Conservation (phyloP, 1,284 basidiomycete genomes). For the Phellopilus nigrolimitatus region DNA sequence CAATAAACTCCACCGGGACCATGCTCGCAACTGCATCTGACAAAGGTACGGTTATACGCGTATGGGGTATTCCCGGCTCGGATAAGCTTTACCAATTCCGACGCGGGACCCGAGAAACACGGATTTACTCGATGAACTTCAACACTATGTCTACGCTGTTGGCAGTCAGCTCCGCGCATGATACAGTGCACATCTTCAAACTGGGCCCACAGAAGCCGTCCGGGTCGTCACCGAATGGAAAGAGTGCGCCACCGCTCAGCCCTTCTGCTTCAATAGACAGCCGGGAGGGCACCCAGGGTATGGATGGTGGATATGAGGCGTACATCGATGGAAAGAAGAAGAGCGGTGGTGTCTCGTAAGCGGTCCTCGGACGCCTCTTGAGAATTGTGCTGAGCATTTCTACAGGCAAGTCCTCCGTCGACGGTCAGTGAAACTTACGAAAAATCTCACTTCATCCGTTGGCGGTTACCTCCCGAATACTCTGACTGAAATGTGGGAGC, state of each 20-base stretch:
- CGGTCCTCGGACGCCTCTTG: slow-evolving; percentile 13
- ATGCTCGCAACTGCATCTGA: slow-evolving; percentile 92
- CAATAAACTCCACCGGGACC: slow-evolving; percentile 85
- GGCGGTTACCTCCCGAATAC: slow-evolving; percentile 90
- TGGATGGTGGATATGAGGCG: slow-evolving; percentile 73
- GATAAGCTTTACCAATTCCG: slow-evolving; percentile 96
- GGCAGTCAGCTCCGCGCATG: slow-evolving; percentile 88
- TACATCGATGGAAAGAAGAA: slow-evolving; percentile 70
- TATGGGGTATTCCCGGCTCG: slow-evolving; percentile 87
- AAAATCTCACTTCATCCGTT: slow-evolving; percentile 75
- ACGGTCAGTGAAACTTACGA: slow-evolving; percentile 75
- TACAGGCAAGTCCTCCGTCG: slow-evolving; percentile 51
- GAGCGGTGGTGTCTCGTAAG: slow-evolving; percentile 46
- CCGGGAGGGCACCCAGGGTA: slow-evolving; percentile 47
- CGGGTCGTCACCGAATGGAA: slow-evolving; percentile 23
- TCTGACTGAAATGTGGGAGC: slow-evolving; percentile 96
- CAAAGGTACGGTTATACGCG: slow-evolving; percentile 96
- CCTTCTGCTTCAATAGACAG: slow-evolving; percentile 64
- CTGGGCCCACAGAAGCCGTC: slow-evolving; percentile 42
- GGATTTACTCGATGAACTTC: slow-evolving; percentile 91
- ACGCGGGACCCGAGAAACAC: slow-evolving; percentile 80
- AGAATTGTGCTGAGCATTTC: slow-evolving; percentile 6
- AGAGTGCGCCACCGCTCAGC: slow-evolving; percentile 39
- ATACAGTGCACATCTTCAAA: slow-evolving; percentile 97
- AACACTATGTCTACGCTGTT: slow-evolving; percentile 82